Conservation (phyloP, 2,329 filamentous ascomycete genomes). For the Dothistroma septosporum region DNA sequence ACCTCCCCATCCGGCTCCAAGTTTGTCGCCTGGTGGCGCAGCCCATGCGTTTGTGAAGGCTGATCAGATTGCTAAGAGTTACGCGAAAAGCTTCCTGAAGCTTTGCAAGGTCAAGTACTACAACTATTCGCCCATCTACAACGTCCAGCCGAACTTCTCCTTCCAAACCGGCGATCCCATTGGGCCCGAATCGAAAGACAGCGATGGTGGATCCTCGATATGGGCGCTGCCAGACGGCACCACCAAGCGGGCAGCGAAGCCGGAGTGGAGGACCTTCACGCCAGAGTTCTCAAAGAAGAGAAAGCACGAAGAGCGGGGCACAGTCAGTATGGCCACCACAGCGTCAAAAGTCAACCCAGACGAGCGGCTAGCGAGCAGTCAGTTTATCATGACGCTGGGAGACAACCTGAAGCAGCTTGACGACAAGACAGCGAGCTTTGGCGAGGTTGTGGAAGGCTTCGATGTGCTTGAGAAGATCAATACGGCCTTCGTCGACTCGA, state of each 20-base stretch:
- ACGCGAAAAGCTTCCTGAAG: slow-evolving; percentile 75
- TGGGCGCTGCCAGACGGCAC: slow-evolving; percentile 73
- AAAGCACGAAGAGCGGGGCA: slow-evolving; percentile 84
- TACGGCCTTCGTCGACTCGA: slow-evolving; percentile 77
- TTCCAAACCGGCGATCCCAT: slow-evolving; percentile 95
- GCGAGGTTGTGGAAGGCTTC: slow-evolving; percentile 92
- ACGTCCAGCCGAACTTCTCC: slow-evolving; percentile 89
- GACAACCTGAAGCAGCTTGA: slow-evolving; percentile 88
- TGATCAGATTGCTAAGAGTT: slow-evolving; percentile 55
- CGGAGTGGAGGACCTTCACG: slow-evolving; percentile 53
- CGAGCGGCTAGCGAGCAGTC: slow-evolving; percentile 75
- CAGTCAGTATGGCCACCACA: slow-evolving; percentile 95
- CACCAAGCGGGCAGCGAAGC: slow-evolving; percentile 60
- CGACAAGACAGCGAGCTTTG: slow-evolving; percentile 91
- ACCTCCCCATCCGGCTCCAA: slow-evolving; percentile 13
- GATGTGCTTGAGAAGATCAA: slow-evolving; percentile 94
- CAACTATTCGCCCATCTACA: slow-evolving; percentile 92
- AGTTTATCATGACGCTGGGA: slow-evolving; percentile 89
- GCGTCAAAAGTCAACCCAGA: slow-evolving; percentile 73
- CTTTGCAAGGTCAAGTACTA: slow-evolving; percentile 99
- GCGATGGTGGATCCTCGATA: slow-evolving; percentile 88
- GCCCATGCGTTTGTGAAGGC: slow-evolving; percentile 41
- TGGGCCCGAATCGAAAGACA: slow-evolving; percentile 75
- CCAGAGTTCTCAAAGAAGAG: slow-evolving; percentile 82
- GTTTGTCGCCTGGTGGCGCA: slow-evolving; percentile 4